Evolutionary conservation across 805 yeast species (phyloP).

Genomic region (Candida sphagnicola): DNA sequence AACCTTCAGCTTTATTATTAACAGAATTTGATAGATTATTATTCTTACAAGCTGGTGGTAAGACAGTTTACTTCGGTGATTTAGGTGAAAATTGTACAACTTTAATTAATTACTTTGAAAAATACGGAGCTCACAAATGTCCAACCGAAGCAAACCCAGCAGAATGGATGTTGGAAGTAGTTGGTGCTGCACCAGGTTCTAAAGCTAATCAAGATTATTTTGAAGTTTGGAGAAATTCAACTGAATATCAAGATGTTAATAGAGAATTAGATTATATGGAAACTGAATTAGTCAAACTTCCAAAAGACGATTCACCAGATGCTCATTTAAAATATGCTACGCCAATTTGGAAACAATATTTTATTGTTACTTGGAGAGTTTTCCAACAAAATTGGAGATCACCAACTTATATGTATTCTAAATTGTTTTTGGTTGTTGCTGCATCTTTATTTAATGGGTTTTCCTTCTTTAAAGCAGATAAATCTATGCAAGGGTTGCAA

Average conservation of each 20-base stretch:
- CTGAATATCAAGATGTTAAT: slow-evolving; percentile 55
- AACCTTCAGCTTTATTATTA: slow-evolving; percentile 77
- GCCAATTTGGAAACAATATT: slow-evolving; percentile 22
- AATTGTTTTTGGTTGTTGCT: slow-evolving; percentile 49
- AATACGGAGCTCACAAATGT: slow-evolving; percentile 55
- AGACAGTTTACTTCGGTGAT: slow-evolving; percentile 79
- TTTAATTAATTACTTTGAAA: slow-evolving; percentile 64
- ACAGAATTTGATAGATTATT: slow-evolving; percentile 73
- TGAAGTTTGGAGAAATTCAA: slow-evolving; percentile 74
- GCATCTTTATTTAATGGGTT: slow-evolving; percentile 70
- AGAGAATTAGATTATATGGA: slow-evolving; percentile 65
- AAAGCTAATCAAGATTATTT: slow-evolving; percentile 68
- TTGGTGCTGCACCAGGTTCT: slow-evolving; percentile 81
- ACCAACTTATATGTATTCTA: slow-evolving; percentile 59
- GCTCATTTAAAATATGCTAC: slow-evolving; percentile 26
- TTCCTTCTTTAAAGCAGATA: slow-evolving; percentile 59
- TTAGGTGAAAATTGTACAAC: slow-evolving; percentile 61
- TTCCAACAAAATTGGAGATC: slow-evolving; percentile 48
- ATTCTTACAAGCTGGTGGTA: slow-evolving; percentile 70
- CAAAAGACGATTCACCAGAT: slow-evolving; percentile 21
- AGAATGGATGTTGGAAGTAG: slow-evolving; percentile 88
- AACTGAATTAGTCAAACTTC: slow-evolving; percentile 40
- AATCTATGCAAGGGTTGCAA: slow-evolving; percentile 57
- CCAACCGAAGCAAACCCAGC: slow-evolving; percentile 37
- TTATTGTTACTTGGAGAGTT: slow-evolving; percentile 28